Base-by-base conservation (phyloP, 1,139 yeast species). In the Lodderomyces orthopsilosis region DNA sequence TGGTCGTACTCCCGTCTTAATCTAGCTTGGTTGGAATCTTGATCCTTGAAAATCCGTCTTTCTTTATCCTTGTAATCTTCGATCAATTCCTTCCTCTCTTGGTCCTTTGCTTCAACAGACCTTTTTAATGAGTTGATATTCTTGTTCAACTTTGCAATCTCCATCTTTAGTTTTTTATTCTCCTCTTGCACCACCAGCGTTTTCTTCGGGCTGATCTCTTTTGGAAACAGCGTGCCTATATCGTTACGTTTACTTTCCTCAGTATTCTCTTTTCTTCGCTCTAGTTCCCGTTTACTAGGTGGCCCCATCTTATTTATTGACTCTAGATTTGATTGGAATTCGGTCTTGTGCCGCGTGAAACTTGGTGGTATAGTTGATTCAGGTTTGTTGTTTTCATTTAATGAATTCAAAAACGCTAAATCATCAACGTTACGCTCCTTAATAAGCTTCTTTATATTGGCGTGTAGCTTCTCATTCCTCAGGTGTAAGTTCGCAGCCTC, bases 1-100 rank as follows among this genome's bases (percentile, higher is more conserved):
- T 28, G 22, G n/a, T 15, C 36, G 15, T 37, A 33, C 36, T 37
- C 35, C 37, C 18, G 22, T 3, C 14, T 18, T 7, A 38, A 15
- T 10, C 12, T 8, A 13, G 26, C 18, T 7, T 36, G 4, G 27
- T 26, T 18, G n/a, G 10, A 13, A 3, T 35, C 35, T 4, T 32
- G 32, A 9, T 32, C 39, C 12, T 18, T 12, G 13, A 23, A 33
- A 6, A 14, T 27, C 13, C 26, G 22, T 13, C 18, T 30, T 27
- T 38, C 33, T 14, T 32, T 23, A 26, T 23, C 36, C 13, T 27
- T 22, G 38, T 13, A 32, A 18, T 38, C 41, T 15, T 38, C 41
- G n/a, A 35, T n/a, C 17, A 23, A 18, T 9, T 38, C 41, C 4
- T 13, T 17, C 26, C 41, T 22, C 27, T 38, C 39, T 13, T 35